These are phyloP conservation scores for Tephrocybe sp. DNA, from an alignment of 768 basidiomycete genomes.

Conservation along the genomic window DNA sequence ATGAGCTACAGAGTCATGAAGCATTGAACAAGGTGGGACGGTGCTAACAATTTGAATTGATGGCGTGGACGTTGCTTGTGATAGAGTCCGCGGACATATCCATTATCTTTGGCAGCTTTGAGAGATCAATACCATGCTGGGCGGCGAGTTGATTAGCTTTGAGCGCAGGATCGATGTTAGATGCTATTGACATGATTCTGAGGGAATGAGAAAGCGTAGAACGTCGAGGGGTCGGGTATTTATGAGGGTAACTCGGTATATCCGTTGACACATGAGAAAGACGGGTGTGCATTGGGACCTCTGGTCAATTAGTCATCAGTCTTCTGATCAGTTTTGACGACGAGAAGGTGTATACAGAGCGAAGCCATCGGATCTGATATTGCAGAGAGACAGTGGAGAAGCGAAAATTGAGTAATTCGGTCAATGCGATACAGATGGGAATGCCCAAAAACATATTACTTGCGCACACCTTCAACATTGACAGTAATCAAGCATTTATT, in stretches of 20 bases:
- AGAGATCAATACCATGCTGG: conserved; percentile 37
- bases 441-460: too few relatives aligned
- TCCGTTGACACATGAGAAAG: not conserved
- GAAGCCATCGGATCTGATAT: too few relatives aligned
- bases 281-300: not conserved
- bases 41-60: conserved; percentile 9
- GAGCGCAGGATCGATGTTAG: conserved; percentile 20
- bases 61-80: conserved; percentile 33
- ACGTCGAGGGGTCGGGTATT: not conserved
- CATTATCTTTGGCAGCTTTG: conserved; percentile 38
- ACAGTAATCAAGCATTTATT: too few relatives aligned
- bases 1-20: not conserved
- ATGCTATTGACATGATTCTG: not conserved
- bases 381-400: too few relatives aligned
- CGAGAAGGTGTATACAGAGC: too few relatives aligned
- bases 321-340: too few relatives aligned
- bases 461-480: too few relatives aligned
- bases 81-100: conserved; percentile 43
- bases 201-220: not conserved
- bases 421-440: too few relatives aligned
- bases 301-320: not conserved
- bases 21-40: not conserved
- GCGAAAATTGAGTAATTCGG: too few relatives aligned
- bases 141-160: conserved; percentile 30
- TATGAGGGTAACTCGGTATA: not conserved